Percentiles rank a stretch among this genome's conserved stretches.
Evolutionary conservation across 2,329 filamentous ascomycete species (phyloP).

Genomic region (Penicillium rolfsii): DNA sequence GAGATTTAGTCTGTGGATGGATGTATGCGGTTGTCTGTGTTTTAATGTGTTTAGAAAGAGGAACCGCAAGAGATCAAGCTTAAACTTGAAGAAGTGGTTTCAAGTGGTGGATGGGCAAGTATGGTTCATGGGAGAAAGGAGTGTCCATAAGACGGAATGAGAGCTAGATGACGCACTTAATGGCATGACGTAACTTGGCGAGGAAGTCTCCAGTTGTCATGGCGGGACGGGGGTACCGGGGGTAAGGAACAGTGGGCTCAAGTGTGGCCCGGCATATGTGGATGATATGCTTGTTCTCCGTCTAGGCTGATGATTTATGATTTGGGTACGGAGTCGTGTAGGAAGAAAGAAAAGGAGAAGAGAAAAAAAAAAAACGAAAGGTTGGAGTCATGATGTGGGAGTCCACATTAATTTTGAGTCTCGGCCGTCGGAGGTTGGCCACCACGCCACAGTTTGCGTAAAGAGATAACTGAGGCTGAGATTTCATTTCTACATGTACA

Average conservation of each 20-base stretch:
- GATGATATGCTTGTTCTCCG: not conserved
- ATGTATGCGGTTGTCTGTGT: slow-evolving; percentile 18
- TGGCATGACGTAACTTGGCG: slow-evolving; percentile 13
- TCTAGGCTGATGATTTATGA: not conserved
- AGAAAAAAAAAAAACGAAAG: not conserved
- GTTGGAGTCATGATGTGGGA: not conserved
- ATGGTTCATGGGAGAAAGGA: too few species aligned
- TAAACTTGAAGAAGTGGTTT: not conserved
- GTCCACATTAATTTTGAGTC: not conserved
- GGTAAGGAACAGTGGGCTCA: not conserved
- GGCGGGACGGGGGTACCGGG: slow-evolving; percentile 1
- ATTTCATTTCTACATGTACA: not conserved
- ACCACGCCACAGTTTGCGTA: not conserved
- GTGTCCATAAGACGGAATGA: not conserved
- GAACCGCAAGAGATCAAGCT: not conserved
- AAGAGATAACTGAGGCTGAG: not conserved
- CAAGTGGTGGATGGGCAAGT: not conserved
- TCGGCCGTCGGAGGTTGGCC: not conserved
- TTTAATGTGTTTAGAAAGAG: not conserved
- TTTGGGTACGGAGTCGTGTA: not conserved
- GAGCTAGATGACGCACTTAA: slow-evolving; percentile 11
- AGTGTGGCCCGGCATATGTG: not conserved
- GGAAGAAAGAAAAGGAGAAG: not conserved
- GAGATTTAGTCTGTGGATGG: slow-evolving; percentile 20
- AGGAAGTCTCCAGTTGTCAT: slow-evolving; percentile 18